A percentile compares a stretch with the other conserved stretches of the same genome.
Conservation (phyloP, 306 rosid species). For the Purshia tridentata region DNA sequence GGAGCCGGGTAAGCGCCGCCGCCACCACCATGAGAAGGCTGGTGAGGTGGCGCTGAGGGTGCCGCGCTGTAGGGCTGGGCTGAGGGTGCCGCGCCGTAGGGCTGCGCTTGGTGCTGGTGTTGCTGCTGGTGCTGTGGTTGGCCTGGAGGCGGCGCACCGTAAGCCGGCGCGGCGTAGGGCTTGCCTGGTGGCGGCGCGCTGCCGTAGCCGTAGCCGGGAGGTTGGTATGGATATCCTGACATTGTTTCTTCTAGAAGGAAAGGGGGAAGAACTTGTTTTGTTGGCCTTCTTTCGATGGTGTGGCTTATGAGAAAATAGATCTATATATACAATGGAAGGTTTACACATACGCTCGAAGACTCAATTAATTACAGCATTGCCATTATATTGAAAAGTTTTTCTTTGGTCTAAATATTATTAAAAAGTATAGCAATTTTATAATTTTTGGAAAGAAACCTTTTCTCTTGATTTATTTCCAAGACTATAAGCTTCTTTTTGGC, state of each 20-base stretch:
- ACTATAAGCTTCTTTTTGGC: too few species aligned
- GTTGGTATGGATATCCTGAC: slow-evolving; percentile 56
- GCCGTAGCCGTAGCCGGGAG: slow-evolving; percentile 46
- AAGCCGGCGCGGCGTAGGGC: slow-evolving; percentile 31
- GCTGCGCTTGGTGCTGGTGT: slow-evolving; percentile 12
- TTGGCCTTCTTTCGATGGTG: too few species aligned
- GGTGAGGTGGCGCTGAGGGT: slow-evolving; percentile 42
- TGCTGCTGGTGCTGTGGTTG: slow-evolving; percentile 16
- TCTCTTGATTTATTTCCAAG: background rate
- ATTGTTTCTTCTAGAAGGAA: slow-evolving; percentile 9
- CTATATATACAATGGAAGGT: background rate
- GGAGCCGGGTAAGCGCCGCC: slow-evolving; percentile 39
- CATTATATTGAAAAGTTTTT: background rate
- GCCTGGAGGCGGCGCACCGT: slow-evolving; percentile 17
- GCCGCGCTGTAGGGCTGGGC: slow-evolving; percentile 27
- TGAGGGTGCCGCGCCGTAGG: slow-evolving; percentile 17
- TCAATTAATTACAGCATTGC: background rate
- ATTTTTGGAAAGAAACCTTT: background rate
- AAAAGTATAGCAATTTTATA: too few species aligned
- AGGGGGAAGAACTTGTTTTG: background rate
- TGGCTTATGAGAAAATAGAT: background rate
- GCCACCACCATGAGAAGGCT: slow-evolving; percentile 19
- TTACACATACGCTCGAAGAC: too few species aligned
- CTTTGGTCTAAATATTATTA: too few species aligned
- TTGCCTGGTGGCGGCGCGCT: slow-evolving; percentile 26